A percentile compares a stretch with the other conserved stretches of the same genome.
Evolutionary conservation across 345 rosid genomes (phyloP).

Genomic region (Eucalyptus albens): DNA sequence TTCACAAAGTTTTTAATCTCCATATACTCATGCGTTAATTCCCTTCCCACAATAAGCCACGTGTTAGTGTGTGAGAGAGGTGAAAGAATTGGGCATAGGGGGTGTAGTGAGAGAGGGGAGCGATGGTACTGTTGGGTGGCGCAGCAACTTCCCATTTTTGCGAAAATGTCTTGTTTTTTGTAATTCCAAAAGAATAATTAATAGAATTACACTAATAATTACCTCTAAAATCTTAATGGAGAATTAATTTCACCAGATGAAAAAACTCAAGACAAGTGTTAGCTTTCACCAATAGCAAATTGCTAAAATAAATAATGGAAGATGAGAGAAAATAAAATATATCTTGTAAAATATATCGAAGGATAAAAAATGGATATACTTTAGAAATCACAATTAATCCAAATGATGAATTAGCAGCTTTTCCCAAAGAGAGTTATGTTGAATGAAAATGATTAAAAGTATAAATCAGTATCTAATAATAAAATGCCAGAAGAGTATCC

Average conservation of each 20-base stretch:
- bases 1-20: not conserved
- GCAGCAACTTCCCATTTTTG: not conserved
- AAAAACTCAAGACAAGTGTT: not conserved
- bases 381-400: not conserved
- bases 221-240: not conserved
- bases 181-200: not conserved
- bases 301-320: not conserved
- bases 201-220: not conserved
- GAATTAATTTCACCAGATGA: not conserved
- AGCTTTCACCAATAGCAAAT: not conserved
- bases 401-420: not conserved
- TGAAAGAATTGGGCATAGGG: not conserved
- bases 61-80: not conserved
- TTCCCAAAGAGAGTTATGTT: not conserved
- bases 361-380: not conserved
- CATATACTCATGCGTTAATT: not conserved
- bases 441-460: not conserved
- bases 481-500: not conserved
- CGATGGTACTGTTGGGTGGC: not conserved
- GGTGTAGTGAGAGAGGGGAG: not conserved
- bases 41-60: not conserved
- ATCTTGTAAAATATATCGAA: not conserved
- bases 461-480: not conserved
- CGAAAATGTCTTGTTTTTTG: not conserved
- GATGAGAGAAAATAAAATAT: not conserved